These are phyloP conservation scores for Saccharomyces kudriavzevii DNA, from an alignment of 805 yeast species.

Conservation along the genomic window DNA sequence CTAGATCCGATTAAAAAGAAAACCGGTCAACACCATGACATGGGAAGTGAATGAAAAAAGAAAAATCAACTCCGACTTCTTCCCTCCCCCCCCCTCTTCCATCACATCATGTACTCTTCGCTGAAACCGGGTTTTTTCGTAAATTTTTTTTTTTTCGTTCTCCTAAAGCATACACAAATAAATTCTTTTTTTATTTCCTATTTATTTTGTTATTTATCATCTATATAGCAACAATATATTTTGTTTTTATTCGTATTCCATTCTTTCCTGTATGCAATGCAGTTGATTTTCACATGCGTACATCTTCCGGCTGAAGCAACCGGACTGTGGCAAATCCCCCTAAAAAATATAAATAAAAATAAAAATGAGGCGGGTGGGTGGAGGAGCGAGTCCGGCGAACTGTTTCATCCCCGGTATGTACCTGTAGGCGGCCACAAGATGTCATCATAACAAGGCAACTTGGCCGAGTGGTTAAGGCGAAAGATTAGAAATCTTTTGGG, in stretches of 20 bases:
- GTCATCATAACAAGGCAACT: conserved; percentile 27
- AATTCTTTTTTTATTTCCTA: not conserved
- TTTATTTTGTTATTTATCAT: not conserved
- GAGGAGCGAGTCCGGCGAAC: too few species aligned
- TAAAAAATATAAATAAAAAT: too few species aligned
- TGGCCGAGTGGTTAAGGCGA: conserved; percentile 61
- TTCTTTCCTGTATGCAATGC: not conserved
- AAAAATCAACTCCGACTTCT: not conserved
- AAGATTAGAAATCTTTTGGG: conserved; percentile 49
- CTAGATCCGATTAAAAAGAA: conserved; percentile 49
- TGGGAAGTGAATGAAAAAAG: not conserved
- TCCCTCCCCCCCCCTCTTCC: too few species aligned
- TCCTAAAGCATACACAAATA: conserved; percentile 1
- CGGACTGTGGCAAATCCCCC: not conserved
- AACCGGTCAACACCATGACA: not conserved
- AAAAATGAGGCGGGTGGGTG: too few species aligned
- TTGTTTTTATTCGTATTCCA: not conserved
- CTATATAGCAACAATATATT: not conserved
- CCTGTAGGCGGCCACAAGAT: too few species aligned
- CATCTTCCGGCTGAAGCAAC: not conserved
- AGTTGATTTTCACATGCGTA: not conserved
- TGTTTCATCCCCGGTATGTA: too few species aligned
- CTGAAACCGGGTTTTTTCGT: not conserved
- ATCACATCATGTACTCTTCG: not conserved
- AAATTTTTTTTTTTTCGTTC: not conserved